These are phyloP conservation scores for Cokeromyces recurvatus DNA, from an alignment of 371 early-diverging fungal species.

Conservation along the genomic window DNA sequence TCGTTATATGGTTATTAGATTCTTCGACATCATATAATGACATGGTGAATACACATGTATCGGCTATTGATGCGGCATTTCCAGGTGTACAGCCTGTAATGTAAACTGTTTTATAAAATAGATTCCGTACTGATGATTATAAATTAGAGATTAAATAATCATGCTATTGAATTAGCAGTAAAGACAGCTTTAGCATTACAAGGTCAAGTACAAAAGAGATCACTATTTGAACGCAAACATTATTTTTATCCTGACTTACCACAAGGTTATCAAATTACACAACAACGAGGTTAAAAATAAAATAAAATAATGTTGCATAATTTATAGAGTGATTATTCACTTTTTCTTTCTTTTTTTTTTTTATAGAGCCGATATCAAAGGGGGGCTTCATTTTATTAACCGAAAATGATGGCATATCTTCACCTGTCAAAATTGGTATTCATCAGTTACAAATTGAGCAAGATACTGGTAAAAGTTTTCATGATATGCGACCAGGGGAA, in stretches of 20 bases:
- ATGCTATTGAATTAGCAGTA: conserved; percentile 69
- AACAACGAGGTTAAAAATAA: conserved; percentile 56
- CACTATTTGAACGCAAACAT: conserved; percentile 90
- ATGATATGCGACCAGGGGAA: conserved; percentile 55
- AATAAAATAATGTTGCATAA: neutral
- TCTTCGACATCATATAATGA: conserved; percentile 54
- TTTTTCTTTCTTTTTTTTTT: neutral
- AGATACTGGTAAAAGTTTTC: conserved; percentile 86
- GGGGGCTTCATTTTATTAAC: conserved; percentile 55
- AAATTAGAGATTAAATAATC: conserved; percentile 66
- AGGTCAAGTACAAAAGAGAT: conserved; percentile 57
- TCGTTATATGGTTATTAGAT: too few relatives aligned
- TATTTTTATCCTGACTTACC: conserved; percentile 93
- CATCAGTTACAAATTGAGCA: conserved; percentile 90
- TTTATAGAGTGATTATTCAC: neutral
- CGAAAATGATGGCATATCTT: conserved; percentile 50
- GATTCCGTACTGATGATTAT: too few relatives aligned
- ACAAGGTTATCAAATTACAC: conserved; percentile 93
- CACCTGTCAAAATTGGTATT: conserved; percentile 56
- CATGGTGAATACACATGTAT: conserved; percentile 69
- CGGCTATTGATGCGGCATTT: conserved; percentile 76
- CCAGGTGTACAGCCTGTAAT: conserved; percentile 69
- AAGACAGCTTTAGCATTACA: conserved; percentile 71
- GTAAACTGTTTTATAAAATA: neutral
- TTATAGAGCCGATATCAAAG: conserved; percentile 61